These are phyloP conservation scores for Zizania palustris DNA, from an alignment of 202 grass and related monocot species.

Conservation along the genomic window DNA sequence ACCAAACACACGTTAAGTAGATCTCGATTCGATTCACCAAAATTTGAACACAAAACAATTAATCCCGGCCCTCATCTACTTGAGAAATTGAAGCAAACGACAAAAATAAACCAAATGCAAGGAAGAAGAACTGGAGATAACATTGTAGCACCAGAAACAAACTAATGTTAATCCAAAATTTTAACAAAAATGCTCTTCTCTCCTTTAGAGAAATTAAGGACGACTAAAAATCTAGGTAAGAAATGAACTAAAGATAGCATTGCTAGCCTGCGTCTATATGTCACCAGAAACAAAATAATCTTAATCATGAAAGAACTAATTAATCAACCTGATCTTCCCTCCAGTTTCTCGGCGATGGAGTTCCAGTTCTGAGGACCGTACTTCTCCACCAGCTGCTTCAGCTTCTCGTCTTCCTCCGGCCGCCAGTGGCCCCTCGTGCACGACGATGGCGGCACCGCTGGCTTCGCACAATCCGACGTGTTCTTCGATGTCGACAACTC, in stretches of 20 bases:
- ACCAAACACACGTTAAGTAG: background rate
- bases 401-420: constrained; percentile 80
- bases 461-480: constrained; percentile 55
- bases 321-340: constrained; percentile 83
- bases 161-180: background rate
- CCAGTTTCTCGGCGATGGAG: constrained; percentile 89
- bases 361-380: constrained; percentile 97
- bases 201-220: no score
- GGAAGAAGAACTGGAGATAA: background rate
- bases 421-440: constrained; percentile 90
- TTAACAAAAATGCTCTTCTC: no score
- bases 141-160: background rate
- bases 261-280: no score
- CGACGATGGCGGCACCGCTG: constrained; percentile 40
- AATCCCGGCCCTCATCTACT: no score
- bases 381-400: constrained; percentile 72
- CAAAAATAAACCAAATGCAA: background rate
- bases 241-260: no score
- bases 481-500: constrained; percentile 60
- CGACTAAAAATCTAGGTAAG: no score
- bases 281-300: background rate
- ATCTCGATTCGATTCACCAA: background rate
- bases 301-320: constrained; percentile 13
- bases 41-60: background rate
- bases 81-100: background rate